Evolutionary conservation across 441 rosid genomes (phyloP).

Genomic region (Syzygium malaccense): DNA sequence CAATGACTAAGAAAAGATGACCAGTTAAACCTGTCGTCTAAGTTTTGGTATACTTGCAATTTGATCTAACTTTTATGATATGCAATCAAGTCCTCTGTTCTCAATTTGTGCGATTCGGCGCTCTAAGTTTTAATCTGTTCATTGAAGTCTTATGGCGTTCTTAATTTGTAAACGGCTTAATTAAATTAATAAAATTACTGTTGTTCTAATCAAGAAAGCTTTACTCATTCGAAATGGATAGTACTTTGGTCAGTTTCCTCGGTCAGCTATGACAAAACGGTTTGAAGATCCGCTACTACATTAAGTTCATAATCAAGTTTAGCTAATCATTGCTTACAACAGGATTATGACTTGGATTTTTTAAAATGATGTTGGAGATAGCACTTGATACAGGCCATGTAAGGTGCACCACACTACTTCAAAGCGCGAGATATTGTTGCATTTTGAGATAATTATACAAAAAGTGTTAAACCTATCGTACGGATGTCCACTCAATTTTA

Average conservation of each 20-base stretch:
- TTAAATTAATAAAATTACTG: neutral
- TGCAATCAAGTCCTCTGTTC: neutral
- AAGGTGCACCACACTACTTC: neutral
- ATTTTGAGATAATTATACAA: neutral
- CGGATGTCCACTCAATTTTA: accelerated
- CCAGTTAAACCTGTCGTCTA: neutral
- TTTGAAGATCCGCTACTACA: neutral
- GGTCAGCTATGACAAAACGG: neutral
- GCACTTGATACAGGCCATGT: neutral
- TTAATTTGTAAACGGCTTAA: neutral
- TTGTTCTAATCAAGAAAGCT: neutral
- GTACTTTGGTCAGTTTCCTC: neutral
- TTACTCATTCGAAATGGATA: neutral
- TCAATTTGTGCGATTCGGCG: neutral
- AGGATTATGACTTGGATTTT: neutral
- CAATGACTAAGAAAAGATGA: neutral
- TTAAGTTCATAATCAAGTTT: neutral
- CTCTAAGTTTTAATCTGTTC: neutral
- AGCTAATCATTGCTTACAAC: neutral
- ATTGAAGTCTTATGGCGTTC: neutral
- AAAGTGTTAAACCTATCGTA: neutral
- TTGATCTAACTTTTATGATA: neutral
- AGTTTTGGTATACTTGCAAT: neutral
- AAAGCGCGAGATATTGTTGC: neutral
- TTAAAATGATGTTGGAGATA: neutral